Conservation (phyloP, 805 yeast species). For the Yamadazyma scolyti region DNA sequence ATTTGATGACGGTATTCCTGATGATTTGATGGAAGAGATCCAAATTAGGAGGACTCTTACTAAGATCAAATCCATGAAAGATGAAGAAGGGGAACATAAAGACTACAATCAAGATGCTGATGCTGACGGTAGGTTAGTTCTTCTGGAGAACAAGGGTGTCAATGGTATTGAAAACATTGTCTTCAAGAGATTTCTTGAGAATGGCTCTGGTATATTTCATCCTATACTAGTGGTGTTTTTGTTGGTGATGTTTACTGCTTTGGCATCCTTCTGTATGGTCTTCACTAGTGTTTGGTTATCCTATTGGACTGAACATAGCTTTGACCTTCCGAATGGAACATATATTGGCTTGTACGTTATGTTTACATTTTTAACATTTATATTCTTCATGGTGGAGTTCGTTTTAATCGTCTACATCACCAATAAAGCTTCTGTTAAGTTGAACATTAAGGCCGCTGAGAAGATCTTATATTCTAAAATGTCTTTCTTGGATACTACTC, state of each 20-base stretch:
- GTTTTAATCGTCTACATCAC: conserved; percentile 45
- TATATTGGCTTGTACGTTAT: conserved; percentile 73
- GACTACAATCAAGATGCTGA: conserved; percentile 23
- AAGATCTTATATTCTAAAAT: conserved; percentile 71
- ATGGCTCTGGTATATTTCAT: conserved; percentile 51
- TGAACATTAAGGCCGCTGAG: conserved; percentile 60
- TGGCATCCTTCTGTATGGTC: conserved; percentile 32
- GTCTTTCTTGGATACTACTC: conserved; percentile 79
- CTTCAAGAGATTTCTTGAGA: conserved; percentile 45
- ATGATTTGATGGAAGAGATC: conserved; percentile 11
- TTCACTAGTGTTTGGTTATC: conserved; percentile 76
- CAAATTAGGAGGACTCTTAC: conserved; percentile 5
- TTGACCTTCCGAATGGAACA: conserved; percentile 45
- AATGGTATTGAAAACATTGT: conserved; percentile 49
- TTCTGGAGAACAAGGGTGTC: conserved; percentile 56
- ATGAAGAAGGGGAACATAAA: conserved; percentile 29
- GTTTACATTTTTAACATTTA: conserved; percentile 48
- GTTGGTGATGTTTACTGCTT: conserved; percentile 11
- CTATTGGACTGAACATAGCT: conserved; percentile 69
- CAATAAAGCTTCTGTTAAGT: conserved; percentile 47
- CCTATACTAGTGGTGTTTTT: conserved; percentile 12
- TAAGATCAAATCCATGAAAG: conserved; percentile 8
- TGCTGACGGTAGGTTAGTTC: conserved; percentile 24
- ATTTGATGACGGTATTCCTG: conserved; percentile 8
- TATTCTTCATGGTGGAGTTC: conserved; percentile 42